phyloP scores from a whole-genome alignment of 2,329 filamentous ascomycete genomes.

The Scytalidium sp. region DNA sequence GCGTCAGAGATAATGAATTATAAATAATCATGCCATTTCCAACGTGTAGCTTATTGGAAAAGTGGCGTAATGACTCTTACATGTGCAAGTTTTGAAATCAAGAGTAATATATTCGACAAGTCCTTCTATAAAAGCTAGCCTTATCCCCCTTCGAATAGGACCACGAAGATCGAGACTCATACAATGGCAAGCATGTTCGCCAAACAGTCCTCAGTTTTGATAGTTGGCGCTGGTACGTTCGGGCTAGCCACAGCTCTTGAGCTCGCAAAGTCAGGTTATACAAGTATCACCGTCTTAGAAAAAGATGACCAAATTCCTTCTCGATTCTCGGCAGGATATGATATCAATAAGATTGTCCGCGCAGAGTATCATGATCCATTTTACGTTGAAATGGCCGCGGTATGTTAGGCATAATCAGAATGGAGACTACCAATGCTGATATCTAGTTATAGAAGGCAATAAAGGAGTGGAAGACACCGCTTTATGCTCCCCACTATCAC shows the following conservation, averaged over 20 bases:
- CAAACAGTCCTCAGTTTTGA: no score
- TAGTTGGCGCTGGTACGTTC: neutral
- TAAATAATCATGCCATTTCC: no score
- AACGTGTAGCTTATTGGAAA: no score
- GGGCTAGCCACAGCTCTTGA: neutral
- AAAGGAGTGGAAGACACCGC: slow-evolving; percentile 40
- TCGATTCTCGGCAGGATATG: slow-evolving; percentile 49
- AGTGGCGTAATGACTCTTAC: no score
- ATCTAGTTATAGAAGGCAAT: slow-evolving; percentile 36
- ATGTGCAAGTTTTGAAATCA: no score
- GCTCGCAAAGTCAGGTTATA: neutral
- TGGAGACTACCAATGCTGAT: neutral
- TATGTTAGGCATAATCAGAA: neutral
- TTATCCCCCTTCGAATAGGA: no score
- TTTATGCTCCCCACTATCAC: slow-evolving; percentile 44
- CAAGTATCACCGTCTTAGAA: neutral
- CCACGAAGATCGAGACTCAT: no score
- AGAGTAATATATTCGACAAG: no score
- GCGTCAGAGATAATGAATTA: no score
- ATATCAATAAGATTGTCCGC: slow-evolving; percentile 58
- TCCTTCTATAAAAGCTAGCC: no score
- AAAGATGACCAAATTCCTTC: slow-evolving; percentile 1
- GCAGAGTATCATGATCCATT: slow-evolving; percentile 56
- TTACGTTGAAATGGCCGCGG: slow-evolving; percentile 47
- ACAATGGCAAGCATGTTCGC: no score